These are phyloP conservation scores for Irpex sp. DNA, from an alignment of 1,284 basidiomycete species.

Conservation along the genomic window DNA sequence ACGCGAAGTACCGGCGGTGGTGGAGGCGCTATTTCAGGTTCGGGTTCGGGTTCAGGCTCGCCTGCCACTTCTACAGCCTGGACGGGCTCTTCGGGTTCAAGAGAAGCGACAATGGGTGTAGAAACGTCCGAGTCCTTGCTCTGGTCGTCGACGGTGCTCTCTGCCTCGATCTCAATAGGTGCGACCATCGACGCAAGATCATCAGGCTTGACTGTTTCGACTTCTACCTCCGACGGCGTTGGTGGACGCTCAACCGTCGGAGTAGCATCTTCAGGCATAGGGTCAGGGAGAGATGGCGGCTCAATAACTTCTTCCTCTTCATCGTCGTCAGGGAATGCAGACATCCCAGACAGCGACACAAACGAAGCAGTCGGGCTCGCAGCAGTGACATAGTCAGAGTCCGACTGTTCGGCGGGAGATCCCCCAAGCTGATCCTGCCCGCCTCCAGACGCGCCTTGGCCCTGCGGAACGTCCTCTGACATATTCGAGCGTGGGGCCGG, in stretches of 20 bases:
- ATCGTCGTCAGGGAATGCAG: background rate
- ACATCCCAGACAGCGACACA: slow-evolving; percentile 4
- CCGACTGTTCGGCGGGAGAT: background rate
- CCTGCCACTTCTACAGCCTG: background rate
- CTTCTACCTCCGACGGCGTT: background rate
- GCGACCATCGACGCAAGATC: background rate
- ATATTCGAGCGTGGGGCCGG: background rate
- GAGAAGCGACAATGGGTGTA: background rate
- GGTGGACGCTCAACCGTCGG: background rate
- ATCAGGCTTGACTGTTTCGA: background rate
- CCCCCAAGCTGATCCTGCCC: background rate
- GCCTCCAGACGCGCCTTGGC: background rate
- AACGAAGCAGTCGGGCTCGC: slow-evolving; percentile 1
- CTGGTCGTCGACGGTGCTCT: background rate
- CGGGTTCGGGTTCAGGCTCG: background rate
- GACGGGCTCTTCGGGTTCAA: background rate
- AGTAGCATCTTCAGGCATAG: background rate
- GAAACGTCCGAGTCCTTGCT: background rate
- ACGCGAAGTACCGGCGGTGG: background rate
- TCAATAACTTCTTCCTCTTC: background rate
- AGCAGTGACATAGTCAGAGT: slow-evolving; percentile 3
- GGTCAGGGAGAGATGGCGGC: background rate
- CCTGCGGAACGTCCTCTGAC: background rate
- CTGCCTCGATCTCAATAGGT: background rate
- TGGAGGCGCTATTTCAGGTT: background rate